Base-by-base conservation (phyloP, 2,329 filamentous ascomycete genomes). In the Fonsecaea pugnacius region DNA sequence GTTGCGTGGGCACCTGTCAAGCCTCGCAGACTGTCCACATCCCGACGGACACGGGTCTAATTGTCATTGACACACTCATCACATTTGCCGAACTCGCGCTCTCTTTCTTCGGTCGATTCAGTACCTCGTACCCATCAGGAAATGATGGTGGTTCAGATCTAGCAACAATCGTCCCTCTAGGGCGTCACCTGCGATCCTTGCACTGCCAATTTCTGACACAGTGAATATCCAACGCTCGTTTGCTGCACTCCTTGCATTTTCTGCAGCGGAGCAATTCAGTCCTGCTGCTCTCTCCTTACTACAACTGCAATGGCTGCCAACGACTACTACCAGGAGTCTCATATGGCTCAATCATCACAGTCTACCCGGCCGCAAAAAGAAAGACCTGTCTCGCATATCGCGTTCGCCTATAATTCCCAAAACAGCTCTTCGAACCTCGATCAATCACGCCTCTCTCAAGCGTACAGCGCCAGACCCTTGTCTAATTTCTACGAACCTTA, bases 301-400 rank as follows among this genome's bases (percentile, higher is more conserved):
- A 35, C 32, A 33, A 21, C 68, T 75, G 80, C 59, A 71, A 89
- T 89, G 87, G 83, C 86, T 51, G 81, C 85, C 68, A 84, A 87
- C 78, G 85, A 89, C 71, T 91, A 91, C 78, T 90, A 90, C 77
- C 80, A 82, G 70, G 74, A 77, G 65, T 40, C 70, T 66, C 55
- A 59, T 51, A 60, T 59, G 61, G 61, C 48, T 21, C 63, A 64
- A 24, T 60, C 64, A 12, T 59, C 60, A 8, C 60, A 64, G 24
- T 56, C 43, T 36, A 33, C 50, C 24, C 53, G 58, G 50, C 58
- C 58, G n/a, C 50, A 62, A 35, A 55, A 63, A 21, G 40, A 43
- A 21, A 58, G 66, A 52, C 60, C 66, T 12, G 3, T 54, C 21
- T 53, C 63, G 2, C 65, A 65, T 38, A 58, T 55, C 38, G 59